These are phyloP conservation scores for Cajanus cajan DNA, from an alignment of 306 rosid genomes.

Conservation along the genomic window DNA sequence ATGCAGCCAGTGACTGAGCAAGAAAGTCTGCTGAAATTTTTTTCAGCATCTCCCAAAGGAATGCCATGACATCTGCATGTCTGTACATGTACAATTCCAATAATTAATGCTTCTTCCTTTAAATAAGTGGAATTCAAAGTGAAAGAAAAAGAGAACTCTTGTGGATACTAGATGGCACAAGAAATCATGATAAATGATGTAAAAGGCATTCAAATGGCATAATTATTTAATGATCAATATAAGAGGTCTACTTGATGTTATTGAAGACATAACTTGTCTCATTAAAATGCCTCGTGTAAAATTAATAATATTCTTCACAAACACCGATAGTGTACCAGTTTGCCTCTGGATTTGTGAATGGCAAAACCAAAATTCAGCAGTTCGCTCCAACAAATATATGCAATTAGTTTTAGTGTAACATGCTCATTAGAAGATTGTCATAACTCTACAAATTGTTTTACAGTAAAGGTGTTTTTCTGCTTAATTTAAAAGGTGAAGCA, in stretches of 20 bases:
- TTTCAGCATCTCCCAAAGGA: slow-evolving; percentile 45
- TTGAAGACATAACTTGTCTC: slow-evolving; percentile 1
- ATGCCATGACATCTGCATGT: slow-evolving; percentile 83
- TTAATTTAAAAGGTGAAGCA: neutral
- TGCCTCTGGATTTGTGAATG: slow-evolving; percentile 20
- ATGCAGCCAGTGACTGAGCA: slow-evolving; percentile 60
- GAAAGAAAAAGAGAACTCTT: neutral
- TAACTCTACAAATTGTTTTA: neutral
- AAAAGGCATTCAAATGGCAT: neutral
- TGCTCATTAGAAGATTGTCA: slow-evolving; percentile 6
- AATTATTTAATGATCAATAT: slow-evolving; percentile 15
- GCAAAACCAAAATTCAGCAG: neutral
- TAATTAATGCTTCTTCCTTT: slow-evolving; percentile 33
- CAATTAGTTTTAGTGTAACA: slow-evolving; percentile 13
- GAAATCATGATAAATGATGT: slow-evolving; percentile 1
- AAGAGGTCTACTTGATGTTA: neutral
- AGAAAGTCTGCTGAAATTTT: slow-evolving; percentile 30
- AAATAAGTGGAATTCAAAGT: slow-evolving; percentile 22
- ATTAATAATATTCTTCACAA: slow-evolving; percentile 24
- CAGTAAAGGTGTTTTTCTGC: neutral
- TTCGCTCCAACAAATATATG: slow-evolving; percentile 19
- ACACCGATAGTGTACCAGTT: slow-evolving; percentile 10
- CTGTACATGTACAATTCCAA: slow-evolving; percentile 46
- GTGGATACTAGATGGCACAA: slow-evolving; percentile 3
- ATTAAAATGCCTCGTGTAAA: slow-evolving; percentile 4